phyloP scores from a whole-genome alignment of 805 yeast genomes.

The Komagataella kurtzmanii region DNA sequence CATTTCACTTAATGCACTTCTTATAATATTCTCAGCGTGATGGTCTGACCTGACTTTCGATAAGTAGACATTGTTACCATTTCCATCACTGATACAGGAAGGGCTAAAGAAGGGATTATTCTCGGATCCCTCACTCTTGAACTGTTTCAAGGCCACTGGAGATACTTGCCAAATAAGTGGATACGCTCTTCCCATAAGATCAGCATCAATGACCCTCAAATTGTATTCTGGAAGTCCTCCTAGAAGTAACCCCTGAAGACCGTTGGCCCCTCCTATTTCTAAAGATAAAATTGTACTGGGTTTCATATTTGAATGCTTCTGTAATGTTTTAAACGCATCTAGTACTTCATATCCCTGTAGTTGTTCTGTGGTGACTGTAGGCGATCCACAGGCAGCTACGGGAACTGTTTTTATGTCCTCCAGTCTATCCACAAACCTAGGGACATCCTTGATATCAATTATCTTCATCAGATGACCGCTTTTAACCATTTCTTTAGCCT shows the following conservation, averaged over 20 bases:
- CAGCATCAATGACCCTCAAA: constrained; percentile 24
- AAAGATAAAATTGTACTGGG: constrained; percentile 23
- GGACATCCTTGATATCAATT: constrained; percentile 20
- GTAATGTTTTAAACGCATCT: constrained; percentile 16
- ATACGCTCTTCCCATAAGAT: constrained; percentile 35
- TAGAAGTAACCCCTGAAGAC: constrained; percentile 16
- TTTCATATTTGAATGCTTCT: constrained; percentile 12
- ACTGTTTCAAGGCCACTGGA: constrained; percentile 13
- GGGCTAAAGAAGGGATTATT: constrained; percentile 14
- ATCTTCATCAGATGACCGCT: constrained; percentile 21
- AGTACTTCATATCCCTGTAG: constrained; percentile 23
- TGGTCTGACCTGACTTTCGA: constrained; percentile 15
- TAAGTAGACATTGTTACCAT: constrained; percentile 18
- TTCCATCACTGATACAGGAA: constrained; percentile 20
- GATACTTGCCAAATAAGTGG: constrained; percentile 28
- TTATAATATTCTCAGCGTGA: constrained; percentile 21
- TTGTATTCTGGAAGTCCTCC: constrained; percentile 12
- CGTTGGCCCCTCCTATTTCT: constrained; percentile 33
- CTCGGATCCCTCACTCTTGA: background rate
- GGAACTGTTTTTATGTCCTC: constrained; percentile 17
- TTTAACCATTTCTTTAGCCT: constrained; percentile 18
- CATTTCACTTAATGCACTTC: constrained; percentile 28
- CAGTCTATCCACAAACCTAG: constrained; percentile 8
- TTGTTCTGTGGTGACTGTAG: constrained; percentile 31
- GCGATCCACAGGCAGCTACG: constrained; percentile 25